Base-by-base conservation (phyloP, 1,284 basidiomycete genomes). In the Ganoderma sinense region DNA sequence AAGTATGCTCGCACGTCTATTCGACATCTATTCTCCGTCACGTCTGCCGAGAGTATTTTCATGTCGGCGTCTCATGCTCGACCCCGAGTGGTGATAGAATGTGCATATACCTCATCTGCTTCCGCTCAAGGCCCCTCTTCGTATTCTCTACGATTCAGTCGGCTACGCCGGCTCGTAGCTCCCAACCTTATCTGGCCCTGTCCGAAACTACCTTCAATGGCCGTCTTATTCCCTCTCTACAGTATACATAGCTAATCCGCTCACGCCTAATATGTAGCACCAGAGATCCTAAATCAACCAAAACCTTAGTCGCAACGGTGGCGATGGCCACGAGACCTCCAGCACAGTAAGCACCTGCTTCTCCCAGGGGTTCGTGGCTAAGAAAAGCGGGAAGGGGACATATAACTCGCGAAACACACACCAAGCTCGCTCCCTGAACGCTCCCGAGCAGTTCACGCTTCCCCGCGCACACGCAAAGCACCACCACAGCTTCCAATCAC, bases 271-370 rank as follows among this genome's bases (percentile, higher is more conserved):
- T 43, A 48, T 23, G 45, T 26, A 23, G 48, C 23, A 23, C 45
- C 45, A 48, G 48, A 26, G 23, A 23, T 51, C 10, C 23, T 23
- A 51, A 51, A 11, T 51, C n/a, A 11, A 23, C 48, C 7, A 45
- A 20, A 51, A 51, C 48, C 23, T 16, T 26, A 13, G 11, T 48
- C 23, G 18, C 20, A 14, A 20, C 56, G 31, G 31, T 39, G 6
- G 36, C 31, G 18, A 36, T 59, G 33, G 4, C 33, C 33, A 59
- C 33, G 56, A 39, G 56, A 39, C 56, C 8, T 39, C 14, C 20
- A 39, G 56, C 56, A 39, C 53, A 55, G 53, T 55, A 55, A 55
- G 53, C 53, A 59, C 29, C 56, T 16, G 20, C 31, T 59, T 59
- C 56, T 31, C 10, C 56, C 56, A 59, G 11, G 26, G 40, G 39